phyloP scores from a whole-genome alignment of 441 rosid genomes.

The Iberis amara region DNA sequence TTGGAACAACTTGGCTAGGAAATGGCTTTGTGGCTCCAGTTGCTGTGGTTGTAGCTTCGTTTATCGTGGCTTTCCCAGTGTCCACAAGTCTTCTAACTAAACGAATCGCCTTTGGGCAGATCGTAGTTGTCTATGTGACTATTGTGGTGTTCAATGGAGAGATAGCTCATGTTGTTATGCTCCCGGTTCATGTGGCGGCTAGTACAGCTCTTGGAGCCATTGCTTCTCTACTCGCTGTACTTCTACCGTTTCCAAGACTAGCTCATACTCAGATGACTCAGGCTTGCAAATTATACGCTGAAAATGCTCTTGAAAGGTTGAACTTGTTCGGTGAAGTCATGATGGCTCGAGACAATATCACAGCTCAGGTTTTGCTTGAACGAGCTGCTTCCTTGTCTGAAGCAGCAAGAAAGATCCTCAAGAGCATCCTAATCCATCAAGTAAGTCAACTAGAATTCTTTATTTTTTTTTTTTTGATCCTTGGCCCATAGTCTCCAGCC shows the following conservation, averaged over 20 bases:
- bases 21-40: slow-evolving; percentile 42
- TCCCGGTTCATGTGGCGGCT: slow-evolving; percentile 54
- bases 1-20: slow-evolving; percentile 44
- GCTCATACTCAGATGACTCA: slow-evolving; percentile 54
- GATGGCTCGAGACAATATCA: slow-evolving; percentile 40
- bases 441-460: too few relatives aligned
- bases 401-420: slow-evolving; percentile 41
- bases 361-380: slow-evolving; percentile 40
- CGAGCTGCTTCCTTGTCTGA: slow-evolving; percentile 35
- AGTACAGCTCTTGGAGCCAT: slow-evolving; percentile 65
- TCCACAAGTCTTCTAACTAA: slow-evolving; percentile 54
- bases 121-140: slow-evolving; percentile 59
- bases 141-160: slow-evolving; percentile 43
- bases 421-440: slow-evolving; percentile 36
- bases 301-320: slow-evolving; percentile 56
- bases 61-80: slow-evolving; percentile 59
- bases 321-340: slow-evolving; percentile 47
- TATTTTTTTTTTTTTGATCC: too few relatives aligned
- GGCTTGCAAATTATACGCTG: slow-evolving; percentile 42
- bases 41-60: slow-evolving; percentile 47
- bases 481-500: too few relatives aligned
- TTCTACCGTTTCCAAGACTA: slow-evolving; percentile 62
- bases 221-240: slow-evolving; percentile 61
- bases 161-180: slow-evolving; percentile 40
- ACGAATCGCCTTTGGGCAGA: slow-evolving; percentile 79